Base-by-base conservation (phyloP, 768 basidiomycete genomes). In the Auricularia auricula-judae region DNA sequence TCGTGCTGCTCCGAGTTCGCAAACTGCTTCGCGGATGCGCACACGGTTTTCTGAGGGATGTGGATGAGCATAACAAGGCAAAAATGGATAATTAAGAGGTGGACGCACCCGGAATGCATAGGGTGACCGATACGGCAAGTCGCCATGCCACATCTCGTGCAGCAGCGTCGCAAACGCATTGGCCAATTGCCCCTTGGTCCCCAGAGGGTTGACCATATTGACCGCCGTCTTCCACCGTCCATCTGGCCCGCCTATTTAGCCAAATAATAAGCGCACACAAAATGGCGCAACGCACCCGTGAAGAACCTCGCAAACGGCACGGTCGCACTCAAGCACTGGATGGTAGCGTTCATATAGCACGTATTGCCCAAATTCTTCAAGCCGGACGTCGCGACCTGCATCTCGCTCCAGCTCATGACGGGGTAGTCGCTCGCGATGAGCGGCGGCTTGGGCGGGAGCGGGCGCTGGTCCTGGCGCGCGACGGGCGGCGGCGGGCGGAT, bases 271-370 rank as follows among this genome's bases (percentile, higher is more conserved):
- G 36, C 4, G 1, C 44, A 23, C 8, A 36, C 10, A 43, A 64
- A 62, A 61, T 23, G 66, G n/a, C 23, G 18, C 60, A 62, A 23
- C 84, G 43, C 72, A 94, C 93, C 89, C 3, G 86, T 87, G 71
- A 99, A 98, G 77, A 95, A 98, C 63, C 86, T 82, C 36, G 94
- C 85, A 74, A 99, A 96, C 0, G 96, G 96, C 5, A 90, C 85
- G 0, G 96, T 97, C 0, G 95, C 95, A 72, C 88, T 93, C 72
- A 99, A 78, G 74, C 97, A 99, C 75, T 99, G 97, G 16, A 99
- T 84, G 4, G 93, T 94, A 36, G 97, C 91, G 73, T 98, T 98
- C 93, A 98, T 98, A 72, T 98, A 99, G 74, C 97, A 99, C 7
- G 97, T 99, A 73, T 98, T 98, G 18, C 90, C 88, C 66, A 98